Evolutionary conservation across 257 asterid species (phyloP), one percentile per base, ranked within the genome.

Genomic region (Asclepias syriaca): DNA sequence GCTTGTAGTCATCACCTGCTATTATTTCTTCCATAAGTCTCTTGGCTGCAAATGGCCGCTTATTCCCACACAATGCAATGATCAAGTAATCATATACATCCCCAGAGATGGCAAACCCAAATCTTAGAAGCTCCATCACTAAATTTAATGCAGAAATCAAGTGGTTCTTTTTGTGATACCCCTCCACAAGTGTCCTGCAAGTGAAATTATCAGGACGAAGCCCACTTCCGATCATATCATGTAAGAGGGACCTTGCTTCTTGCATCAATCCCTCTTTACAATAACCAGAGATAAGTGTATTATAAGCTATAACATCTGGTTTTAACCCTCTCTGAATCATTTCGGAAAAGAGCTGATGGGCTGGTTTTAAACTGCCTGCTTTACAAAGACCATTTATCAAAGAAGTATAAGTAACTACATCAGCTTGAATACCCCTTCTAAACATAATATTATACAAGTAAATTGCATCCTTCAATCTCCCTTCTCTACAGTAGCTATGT

Each of bases 31-130:
- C 88, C 73, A 84, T 48, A 49, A 94, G 83, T 65, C 85, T 85
- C 81, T 82, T 91, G 32, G 98, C 96, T 11, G 96, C 96, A 87
- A 87, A 89, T 64, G 98, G 97, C 48, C 94, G 75, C 73, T 84
- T 85, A 53, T 94, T 95, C 65, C 77, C 81, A 67, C 93, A 91
- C 43, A 91, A 75, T 74, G 90, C 86, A 77, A 85, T 56, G 27
- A 89, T 78, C 76, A 94, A 77, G 74, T 83, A 82, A 79, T 81
- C 78, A 70, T 88, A 91, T 24, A 85, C 70, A 58, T 91, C 92
- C 34, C 15, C 76, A 69, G 96, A 85, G 63, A 94, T 72, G 54
- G 55, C 15, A 75, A 88, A 67, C 16, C 92, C 86, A 40, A 81
- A 74, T 59, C 86, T 95, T 63, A 73, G 77, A 72, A 94, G 88